Evolutionary conservation across 371 early-diverging fungal species (phyloP).

Genomic region (Quaeritorhiza haematococci): DNA sequence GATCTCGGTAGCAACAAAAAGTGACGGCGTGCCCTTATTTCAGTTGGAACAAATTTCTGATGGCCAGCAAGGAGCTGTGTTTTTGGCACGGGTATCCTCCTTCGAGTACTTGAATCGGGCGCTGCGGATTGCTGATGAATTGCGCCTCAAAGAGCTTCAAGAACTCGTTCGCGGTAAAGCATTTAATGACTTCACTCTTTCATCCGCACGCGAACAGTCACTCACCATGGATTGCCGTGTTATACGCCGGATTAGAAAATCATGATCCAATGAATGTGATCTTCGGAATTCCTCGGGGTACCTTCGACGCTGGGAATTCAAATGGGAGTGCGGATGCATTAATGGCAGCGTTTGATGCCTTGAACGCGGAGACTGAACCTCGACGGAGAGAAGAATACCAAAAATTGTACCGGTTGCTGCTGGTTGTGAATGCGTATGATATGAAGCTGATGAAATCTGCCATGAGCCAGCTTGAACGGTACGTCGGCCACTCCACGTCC

Average conservation of each 20-base stretch:
- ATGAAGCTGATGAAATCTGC: slow-evolving; percentile 35
- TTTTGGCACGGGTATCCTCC: slow-evolving; percentile 24
- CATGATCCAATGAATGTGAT: slow-evolving; percentile 36
- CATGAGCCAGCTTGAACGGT: slow-evolving; percentile 33
- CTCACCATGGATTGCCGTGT: not conserved
- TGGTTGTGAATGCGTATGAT: slow-evolving; percentile 43
- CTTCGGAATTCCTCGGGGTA: slow-evolving; percentile 29
- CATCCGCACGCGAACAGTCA: not conserved
- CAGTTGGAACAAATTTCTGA: slow-evolving; percentile 26
- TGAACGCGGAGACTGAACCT: slow-evolving; percentile 30
- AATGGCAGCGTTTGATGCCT: slow-evolving; percentile 43
- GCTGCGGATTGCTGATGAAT: slow-evolving; percentile 35
- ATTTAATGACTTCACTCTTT: not conserved
- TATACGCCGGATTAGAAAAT: too few relatives aligned
- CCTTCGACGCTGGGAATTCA: too few relatives aligned
- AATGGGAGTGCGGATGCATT: slow-evolving; percentile 23
- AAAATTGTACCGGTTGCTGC: slow-evolving; percentile 41
- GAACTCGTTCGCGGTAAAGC: slow-evolving; percentile 34
- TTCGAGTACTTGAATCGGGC: slow-evolving; percentile 37
- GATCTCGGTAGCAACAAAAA: slow-evolving; percentile 16
- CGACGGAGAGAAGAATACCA: slow-evolving; percentile 30
- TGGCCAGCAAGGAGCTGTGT: slow-evolving; percentile 10
- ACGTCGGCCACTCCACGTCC: not conserved
- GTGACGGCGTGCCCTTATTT: slow-evolving; percentile 39
- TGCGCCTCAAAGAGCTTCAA: slow-evolving; percentile 39